Evolutionary conservation across 257 asterid species (phyloP).

Genomic region (Primulina huaijiensis): DNA sequence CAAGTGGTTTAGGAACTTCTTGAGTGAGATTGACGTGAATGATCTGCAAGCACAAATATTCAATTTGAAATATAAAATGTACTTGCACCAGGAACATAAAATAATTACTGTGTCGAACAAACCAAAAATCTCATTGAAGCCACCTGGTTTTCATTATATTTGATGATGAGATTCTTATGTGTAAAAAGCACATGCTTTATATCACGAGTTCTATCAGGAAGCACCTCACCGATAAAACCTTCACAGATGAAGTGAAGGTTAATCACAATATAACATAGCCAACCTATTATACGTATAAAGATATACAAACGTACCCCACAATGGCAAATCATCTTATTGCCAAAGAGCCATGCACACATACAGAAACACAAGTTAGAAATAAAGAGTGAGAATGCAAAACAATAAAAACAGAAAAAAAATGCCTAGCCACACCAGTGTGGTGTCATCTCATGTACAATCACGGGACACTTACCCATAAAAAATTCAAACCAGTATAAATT

Average conservation of each 20-base stretch:
- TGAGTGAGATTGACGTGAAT: conserved; percentile 71
- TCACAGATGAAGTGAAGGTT: conserved; percentile 19
- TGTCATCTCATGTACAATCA: not conserved
- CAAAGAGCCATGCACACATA: conserved; percentile 26
- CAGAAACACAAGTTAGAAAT: conserved; percentile 33
- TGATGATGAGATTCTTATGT: conserved; percentile 57
- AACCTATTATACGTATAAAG: conserved; percentile 10
- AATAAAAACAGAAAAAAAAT: not conserved
- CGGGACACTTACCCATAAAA: conserved; percentile 55
- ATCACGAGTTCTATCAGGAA: conserved; percentile 53
- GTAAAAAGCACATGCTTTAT: conserved; percentile 56
- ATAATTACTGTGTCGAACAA: not conserved
- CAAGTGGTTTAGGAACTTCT: conserved; percentile 56
- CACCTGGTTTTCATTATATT: conserved; percentile 70
- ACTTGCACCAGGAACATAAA: not conserved
- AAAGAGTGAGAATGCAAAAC: not conserved
- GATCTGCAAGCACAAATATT: conserved; percentile 42
- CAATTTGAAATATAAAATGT: conserved; percentile 1
- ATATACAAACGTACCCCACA: conserved; percentile 59
- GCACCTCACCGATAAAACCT: conserved; percentile 74
- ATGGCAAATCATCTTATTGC: conserved; percentile 68
- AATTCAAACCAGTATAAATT: conserved; percentile 67
- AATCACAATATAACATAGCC: conserved; percentile 14
- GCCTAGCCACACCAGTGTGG: not conserved
- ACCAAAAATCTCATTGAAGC: not conserved